Conservation (phyloP, 2,329 filamentous ascomycete genomes). For the Penicillium sp. region DNA sequence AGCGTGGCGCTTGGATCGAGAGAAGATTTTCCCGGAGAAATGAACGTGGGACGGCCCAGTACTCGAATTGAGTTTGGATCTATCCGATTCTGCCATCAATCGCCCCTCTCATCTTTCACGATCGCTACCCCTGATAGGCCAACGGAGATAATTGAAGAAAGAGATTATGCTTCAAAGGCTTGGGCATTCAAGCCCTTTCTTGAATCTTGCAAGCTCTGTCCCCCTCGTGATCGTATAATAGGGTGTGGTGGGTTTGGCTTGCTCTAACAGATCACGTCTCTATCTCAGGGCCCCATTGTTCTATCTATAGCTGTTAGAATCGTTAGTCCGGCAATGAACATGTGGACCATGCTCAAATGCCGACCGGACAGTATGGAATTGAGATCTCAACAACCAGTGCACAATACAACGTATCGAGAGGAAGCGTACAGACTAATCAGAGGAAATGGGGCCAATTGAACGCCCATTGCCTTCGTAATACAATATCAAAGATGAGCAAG, state of each 20-base stretch:
- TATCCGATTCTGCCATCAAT: constrained; percentile 12
- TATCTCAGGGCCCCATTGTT: neutral
- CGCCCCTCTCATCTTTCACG: neutral
- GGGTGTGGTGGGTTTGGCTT: too few species aligned
- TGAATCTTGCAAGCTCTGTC: neutral
- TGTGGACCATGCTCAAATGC: constrained; percentile 9
- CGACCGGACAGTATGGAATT: constrained; percentile 13
- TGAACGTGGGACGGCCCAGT: constrained; percentile 10
- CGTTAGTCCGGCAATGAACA: neutral
- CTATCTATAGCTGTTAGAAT: neutral
- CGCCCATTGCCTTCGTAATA: neutral
- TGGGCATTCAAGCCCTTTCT: neutral
- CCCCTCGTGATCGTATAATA: neutral
- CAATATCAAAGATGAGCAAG: neutral
- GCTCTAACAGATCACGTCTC: neutral
- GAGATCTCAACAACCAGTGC: constrained; percentile 4
- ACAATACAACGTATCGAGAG: neutral
- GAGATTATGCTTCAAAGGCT: neutral
- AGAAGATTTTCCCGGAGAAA: constrained; percentile 9
- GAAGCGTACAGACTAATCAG: neutral
- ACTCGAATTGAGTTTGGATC: constrained; percentile 10
- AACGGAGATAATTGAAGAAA: constrained; percentile 4
- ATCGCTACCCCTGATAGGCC: constrained; percentile 3
- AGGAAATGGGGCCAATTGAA: neutral
- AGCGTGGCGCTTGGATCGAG: constrained; percentile 9